phyloP scores from a whole-genome alignment of 2,329 filamentous ascomycete species.

The Alternaria viburni region DNA sequence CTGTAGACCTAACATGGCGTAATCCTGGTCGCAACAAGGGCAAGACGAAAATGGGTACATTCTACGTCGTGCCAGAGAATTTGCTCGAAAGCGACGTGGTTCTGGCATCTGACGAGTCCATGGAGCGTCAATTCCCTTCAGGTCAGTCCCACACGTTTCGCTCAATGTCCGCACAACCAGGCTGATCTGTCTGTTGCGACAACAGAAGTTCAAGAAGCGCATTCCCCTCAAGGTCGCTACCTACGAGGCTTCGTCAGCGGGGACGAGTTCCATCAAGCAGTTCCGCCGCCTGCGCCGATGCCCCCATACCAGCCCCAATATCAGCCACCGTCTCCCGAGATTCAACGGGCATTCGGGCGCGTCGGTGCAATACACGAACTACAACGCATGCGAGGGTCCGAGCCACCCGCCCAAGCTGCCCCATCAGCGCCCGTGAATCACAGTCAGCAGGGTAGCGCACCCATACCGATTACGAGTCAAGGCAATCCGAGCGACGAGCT shows the following conservation, averaged over 20 bases:
- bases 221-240: background rate
- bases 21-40: background rate
- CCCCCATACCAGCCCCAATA: background rate
- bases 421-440: background rate
- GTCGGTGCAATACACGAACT: background rate
- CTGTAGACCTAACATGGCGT: background rate
- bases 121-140: background rate
- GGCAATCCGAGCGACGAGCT: too few species aligned
- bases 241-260: background rate
- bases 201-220: background rate
- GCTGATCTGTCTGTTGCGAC: background rate
- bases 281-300: background rate
- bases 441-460: too few species aligned
- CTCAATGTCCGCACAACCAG: too few species aligned
- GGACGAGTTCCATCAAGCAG: background rate
- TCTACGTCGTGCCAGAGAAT: background rate
- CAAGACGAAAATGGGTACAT: background rate
- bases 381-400: background rate
- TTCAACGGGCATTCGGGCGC: background rate
- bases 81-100: background rate
- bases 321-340: background rate
- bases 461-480: too few species aligned
- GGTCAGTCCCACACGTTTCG: background rate
- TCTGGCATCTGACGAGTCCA: background rate
- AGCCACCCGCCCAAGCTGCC: background rate